Base-by-base conservation (phyloP, 75 land plant genomes). In the Chamaecyparis obtusa region DNA sequence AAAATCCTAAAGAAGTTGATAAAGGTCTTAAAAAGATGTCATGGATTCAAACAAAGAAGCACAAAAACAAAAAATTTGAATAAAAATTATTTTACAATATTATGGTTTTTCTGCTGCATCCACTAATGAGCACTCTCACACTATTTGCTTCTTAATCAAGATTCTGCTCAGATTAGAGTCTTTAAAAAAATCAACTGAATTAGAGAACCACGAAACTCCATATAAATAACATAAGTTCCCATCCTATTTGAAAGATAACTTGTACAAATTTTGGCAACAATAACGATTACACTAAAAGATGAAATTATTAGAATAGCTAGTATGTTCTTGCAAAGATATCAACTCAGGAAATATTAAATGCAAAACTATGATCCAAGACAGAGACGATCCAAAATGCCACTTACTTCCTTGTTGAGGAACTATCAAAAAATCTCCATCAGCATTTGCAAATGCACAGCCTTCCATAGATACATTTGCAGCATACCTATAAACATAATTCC, bases 331-430 rank as follows among this genome's bases (percentile, higher is more conserved):
- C 46, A 78, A 78, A 78, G 41, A 39, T 78, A 78, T 78, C 81
- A 37, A 41, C 46, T 44, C 21, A 35, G 9, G n/a, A 64, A 64
- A 64, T 74, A 30, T 74, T 39, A 57, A 67, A 17, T 57, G 24
- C 35, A 55, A 49, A 87, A 84, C 37, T 15, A 60, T 67, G 71
- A 83, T 39, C 76, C 13, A 60, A 72, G 67, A 49, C 46, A 64
- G 37, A 75, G 21, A 82, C 33, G 55, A 88, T 78, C 76, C n/a
- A 27, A 57, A 87, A 33, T 13, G 64, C 8, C 37, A 92, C 99
- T 93, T 94, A 98, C 99, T 92, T 95, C 99, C 99, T 89, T 91
- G 86, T 71, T 98, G 99, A 30, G 99, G 99, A 86, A 98, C 95
- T 71, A 98, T 90, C 89, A 98, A 89, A 82, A 98, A 95, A 85